A percentile compares a stretch with the other conserved stretches of the same genome.
Evolutionary conservation across 139 green algal genomes (phyloP).

Genomic region (Volvox africanus): DNA sequence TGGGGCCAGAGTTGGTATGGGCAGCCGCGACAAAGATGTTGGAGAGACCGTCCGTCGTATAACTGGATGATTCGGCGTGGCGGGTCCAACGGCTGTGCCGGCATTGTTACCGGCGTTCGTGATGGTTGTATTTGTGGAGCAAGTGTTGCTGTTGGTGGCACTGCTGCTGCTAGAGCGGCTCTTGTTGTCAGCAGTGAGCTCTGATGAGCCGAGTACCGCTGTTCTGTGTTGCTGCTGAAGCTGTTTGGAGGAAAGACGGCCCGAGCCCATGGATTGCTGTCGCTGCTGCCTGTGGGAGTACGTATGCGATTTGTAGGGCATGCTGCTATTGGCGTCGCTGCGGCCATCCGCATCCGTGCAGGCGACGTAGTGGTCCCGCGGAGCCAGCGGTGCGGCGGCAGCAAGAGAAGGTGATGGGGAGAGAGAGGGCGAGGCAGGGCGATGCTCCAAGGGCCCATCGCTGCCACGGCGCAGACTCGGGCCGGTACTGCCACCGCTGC

Average conservation of each 20-base stretch:
- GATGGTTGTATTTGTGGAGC: background rate
- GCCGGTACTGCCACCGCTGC: background rate
- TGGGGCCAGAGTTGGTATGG: background rate
- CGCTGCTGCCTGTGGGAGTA: background rate
- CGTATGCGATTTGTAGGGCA: background rate
- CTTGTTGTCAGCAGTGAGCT: background rate
- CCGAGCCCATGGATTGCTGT: background rate
- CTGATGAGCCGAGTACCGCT: no score
- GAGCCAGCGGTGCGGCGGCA: background rate
- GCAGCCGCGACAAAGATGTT: background rate
- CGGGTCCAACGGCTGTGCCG: background rate
- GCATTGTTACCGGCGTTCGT: background rate
- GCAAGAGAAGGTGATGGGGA: background rate
- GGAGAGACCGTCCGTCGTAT: background rate
- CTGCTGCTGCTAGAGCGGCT: background rate
- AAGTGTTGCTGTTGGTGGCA: background rate
- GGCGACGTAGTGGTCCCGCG: constrained; percentile 17
- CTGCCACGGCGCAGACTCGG: background rate
- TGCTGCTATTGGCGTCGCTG: background rate
- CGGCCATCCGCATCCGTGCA: background rate
- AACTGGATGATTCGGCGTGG: background rate
- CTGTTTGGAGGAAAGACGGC: background rate
- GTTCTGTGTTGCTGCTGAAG: background rate
- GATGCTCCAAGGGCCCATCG: background rate
- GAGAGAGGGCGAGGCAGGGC: background rate